Percentiles rank a stretch among this genome's conserved stretches.
Evolutionary conservation across 2,329 filamentous ascomycete genomes (phyloP).

Genomic region (Parastagonospora avenae): DNA sequence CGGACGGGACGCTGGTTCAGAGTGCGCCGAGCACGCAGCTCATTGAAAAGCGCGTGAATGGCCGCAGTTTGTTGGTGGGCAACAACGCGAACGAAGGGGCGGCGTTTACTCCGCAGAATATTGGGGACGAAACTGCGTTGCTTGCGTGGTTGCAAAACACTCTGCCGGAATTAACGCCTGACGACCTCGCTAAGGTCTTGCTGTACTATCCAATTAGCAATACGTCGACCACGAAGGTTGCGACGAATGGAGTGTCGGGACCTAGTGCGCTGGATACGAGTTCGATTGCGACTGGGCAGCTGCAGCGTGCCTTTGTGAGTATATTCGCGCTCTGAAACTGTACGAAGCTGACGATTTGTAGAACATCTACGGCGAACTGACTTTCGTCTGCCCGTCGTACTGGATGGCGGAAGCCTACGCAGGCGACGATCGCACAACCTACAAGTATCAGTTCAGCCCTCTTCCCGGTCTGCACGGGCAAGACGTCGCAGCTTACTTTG

Average conservation of each 20-base stretch:
- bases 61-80: constrained; percentile 39
- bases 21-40: constrained; percentile 47
- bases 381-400: constrained; percentile 62
- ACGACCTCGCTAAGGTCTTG: constrained; percentile 47
- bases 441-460: constrained; percentile 29
- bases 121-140: constrained; percentile 50
- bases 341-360: constrained; percentile 1
- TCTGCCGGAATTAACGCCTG: constrained; percentile 38
- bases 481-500: constrained; percentile 21
- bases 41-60: constrained; percentile 44
- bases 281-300: constrained; percentile 57
- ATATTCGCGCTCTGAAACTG: neutral
- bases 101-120: constrained; percentile 50
- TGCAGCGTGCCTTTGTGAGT: constrained; percentile 52
- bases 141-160: constrained; percentile 51
- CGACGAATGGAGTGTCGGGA: constrained; percentile 35
- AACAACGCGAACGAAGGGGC: constrained; percentile 60
- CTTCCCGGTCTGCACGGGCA: constrained; percentile 17
- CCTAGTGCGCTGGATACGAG: constrained; percentile 59
- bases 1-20: constrained; percentile 49
- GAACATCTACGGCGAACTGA: constrained; percentile 60
- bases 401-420: constrained; percentile 59
- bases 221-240: constrained; percentile 29
- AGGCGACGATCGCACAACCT: constrained; percentile 2
- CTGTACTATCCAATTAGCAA: constrained; percentile 43